phyloP scores from a whole-genome alignment of 1,284 basidiomycete genomes.

The Rhizoctonia solani region DNA sequence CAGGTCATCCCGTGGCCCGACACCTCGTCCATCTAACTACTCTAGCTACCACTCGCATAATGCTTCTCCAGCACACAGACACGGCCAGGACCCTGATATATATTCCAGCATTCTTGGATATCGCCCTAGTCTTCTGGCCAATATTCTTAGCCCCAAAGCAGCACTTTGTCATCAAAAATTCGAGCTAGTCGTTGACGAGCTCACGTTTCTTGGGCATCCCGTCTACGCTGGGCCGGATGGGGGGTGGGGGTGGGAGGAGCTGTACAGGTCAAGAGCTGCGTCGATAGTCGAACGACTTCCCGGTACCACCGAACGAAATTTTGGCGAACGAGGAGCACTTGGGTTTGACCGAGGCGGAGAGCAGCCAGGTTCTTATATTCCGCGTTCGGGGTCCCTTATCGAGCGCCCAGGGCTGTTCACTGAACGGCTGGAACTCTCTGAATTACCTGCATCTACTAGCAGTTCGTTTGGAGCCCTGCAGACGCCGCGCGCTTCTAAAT shows the following conservation, averaged over 20 bases:
- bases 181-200: conserved; percentile 87
- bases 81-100: conserved; percentile 38
- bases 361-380: neutral
- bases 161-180: conserved; percentile 93
- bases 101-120: conserved; percentile 80
- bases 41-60: conserved; percentile 41
- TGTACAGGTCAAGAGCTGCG: conserved; percentile 33
- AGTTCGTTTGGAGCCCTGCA: neutral
- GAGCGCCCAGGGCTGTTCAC: conserved; percentile 9
- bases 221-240: conserved; percentile 80
- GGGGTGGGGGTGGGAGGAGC: conserved; percentile 54
- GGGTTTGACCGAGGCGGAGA: conserved; percentile 13
- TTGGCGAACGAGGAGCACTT: conserved; percentile 6
- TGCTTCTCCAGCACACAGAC: conserved; percentile 43
- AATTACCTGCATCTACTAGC: neutral
- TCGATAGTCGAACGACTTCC: neutral
- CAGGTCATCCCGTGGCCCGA: neutral
- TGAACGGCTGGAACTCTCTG: neutral
- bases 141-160: conserved; percentile 76
- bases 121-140: conserved; percentile 78
- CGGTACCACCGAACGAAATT: neutral
- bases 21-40: conserved; percentile 47
- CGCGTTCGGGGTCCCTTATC: conserved; percentile 8
- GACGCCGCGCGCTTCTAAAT: neutral
- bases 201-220: conserved; percentile 95